These are phyloP conservation scores for Diatrype stigma DNA, from an alignment of 2,329 filamentous ascomycete genomes.

Conservation along the genomic window DNA sequence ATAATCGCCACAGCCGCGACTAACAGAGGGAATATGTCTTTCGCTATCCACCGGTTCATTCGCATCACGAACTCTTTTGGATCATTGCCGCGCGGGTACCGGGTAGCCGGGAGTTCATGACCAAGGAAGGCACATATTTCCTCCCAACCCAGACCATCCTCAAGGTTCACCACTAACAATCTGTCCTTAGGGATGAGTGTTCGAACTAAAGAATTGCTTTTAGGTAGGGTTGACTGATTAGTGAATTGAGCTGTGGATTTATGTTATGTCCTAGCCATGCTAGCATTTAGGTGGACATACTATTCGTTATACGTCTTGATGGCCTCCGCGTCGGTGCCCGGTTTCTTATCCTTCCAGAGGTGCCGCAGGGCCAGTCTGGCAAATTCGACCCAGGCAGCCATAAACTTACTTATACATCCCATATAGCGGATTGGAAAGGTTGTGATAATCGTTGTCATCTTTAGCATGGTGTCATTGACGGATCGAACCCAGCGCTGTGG, in stretches of 20 bases:
- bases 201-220: conserved; percentile 18
- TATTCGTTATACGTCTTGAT: conserved; percentile 1
- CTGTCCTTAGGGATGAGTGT: conserved; percentile 18
- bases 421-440: background rate
- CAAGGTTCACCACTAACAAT: conserved; percentile 21
- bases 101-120: conserved; percentile 17
- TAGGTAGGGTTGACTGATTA: background rate
- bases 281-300: background rate
- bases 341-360: conserved; percentile 1
- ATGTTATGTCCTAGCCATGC: background rate
- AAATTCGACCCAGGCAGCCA: conserved; percentile 1
- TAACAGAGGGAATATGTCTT: background rate
- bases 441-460: background rate
- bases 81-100: conserved; percentile 20
- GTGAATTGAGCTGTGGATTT: background rate
- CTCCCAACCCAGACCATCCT: conserved; percentile 28
- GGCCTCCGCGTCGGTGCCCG: background rate
- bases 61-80: conserved; percentile 14
- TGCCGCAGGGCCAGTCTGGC: background rate
- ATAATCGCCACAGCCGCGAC: background rate
- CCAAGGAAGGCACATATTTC: conserved; percentile 26
- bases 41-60: conserved; percentile 1
- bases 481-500: conserved; percentile 1
- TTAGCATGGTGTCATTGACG: background rate
- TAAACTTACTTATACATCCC: background rate